phyloP scores from a whole-genome alignment of 2,329 filamentous ascomycete species.

The Anthostomella pinea region DNA sequence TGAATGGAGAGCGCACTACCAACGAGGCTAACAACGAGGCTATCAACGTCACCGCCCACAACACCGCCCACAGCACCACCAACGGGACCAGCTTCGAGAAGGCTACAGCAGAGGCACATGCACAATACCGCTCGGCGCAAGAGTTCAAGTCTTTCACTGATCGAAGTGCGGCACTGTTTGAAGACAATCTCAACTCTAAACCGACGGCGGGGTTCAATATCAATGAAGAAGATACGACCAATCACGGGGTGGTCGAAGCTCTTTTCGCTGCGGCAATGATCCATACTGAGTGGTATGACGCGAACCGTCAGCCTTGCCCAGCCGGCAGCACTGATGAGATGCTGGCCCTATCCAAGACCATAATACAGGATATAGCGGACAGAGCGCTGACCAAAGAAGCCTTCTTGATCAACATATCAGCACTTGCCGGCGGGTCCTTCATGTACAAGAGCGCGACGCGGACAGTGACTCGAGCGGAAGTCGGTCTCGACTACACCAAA shows the following conservation, averaged over 20 bases:
- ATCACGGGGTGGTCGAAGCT: constrained; percentile 55
- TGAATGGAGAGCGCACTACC: constrained; percentile 44
- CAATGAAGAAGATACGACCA: constrained; percentile 46
- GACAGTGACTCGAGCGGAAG: constrained; percentile 43
- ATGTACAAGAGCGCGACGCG: constrained; percentile 45
- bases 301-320: constrained; percentile 40
- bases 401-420: constrained; percentile 59
- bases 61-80: no score
- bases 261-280: constrained; percentile 52
- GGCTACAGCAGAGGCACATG: no score
- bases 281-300: constrained; percentile 51
- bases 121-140: no score
- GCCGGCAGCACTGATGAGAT: constrained; percentile 51
- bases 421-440: constrained; percentile 51
- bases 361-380: constrained; percentile 51
- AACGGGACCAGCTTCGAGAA: no score
- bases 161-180: no score
- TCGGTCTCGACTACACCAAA: constrained; percentile 38
- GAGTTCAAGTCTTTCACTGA: no score
- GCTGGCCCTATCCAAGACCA: constrained; percentile 49
- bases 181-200: no score
- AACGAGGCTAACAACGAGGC: no score
- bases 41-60: no score
- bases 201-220: no score
- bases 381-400: constrained; percentile 50